A percentile compares a stretch with the other conserved stretches of the same genome.
Conservation (phyloP, 2,329 filamentous ascomycete genomes). For the Furcasterigmium furcatum region DNA sequence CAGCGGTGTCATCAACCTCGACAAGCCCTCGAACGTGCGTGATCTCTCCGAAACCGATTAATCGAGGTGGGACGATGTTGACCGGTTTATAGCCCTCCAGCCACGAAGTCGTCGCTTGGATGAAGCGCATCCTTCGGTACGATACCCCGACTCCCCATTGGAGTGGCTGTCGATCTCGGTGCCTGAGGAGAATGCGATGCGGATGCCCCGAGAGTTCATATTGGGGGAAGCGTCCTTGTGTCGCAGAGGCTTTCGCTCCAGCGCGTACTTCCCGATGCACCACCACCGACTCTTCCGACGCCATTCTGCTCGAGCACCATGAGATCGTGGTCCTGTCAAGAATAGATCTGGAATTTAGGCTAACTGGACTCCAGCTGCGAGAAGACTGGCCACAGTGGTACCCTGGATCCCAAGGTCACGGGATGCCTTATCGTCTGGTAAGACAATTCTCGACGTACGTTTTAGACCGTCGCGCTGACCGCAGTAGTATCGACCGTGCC, state of each 20-base stretch:
- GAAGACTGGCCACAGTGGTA: conserved; percentile 98
- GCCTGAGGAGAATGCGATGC: too few relatives aligned
- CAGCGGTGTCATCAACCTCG: conserved; percentile 96
- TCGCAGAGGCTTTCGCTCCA: too few relatives aligned
- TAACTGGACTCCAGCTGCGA: too few relatives aligned
- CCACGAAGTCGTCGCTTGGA: conserved; percentile 98
- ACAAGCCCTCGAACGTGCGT: conserved; percentile 50
- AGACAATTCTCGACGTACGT: neutral
- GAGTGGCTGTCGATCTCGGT: too few relatives aligned
- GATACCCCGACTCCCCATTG: conserved; percentile 15
- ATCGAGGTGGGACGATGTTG: conserved; percentile 1
- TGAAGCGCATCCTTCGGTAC: conserved; percentile 93
- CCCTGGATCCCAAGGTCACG: conserved; percentile 96
- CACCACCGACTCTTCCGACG: too few relatives aligned
- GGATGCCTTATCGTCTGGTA: conserved; percentile 86
- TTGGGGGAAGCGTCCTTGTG: too few relatives aligned
- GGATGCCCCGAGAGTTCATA: too few relatives aligned
- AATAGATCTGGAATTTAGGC: too few relatives aligned
- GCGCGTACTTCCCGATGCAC: too few relatives aligned
- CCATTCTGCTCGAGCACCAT: too few relatives aligned
- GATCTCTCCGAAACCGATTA: neutral
- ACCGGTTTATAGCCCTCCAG: conserved; percentile 35
- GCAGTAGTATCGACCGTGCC: conserved; percentile 75
- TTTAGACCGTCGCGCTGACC: conserved; percentile 1
- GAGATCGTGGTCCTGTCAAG: too few relatives aligned